A percentile compares a stretch with the other conserved stretches of the same genome.
phyloP scores from a whole-genome alignment of 257 asterid genomes.

The Solanum pennellii region DNA sequence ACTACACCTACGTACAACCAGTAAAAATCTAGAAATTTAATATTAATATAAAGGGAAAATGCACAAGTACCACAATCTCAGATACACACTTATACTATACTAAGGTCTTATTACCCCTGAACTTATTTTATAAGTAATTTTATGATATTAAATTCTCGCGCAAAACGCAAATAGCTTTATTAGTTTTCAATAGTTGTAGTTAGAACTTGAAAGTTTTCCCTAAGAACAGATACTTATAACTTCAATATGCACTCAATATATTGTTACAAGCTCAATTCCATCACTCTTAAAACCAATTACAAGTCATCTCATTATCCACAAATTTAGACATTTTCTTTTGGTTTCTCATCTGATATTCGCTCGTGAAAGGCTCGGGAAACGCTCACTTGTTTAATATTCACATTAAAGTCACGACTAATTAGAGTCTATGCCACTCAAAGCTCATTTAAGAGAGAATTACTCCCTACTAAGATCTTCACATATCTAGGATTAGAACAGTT shows the following conservation, averaged over 20 bases:
- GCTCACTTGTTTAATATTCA: not conserved
- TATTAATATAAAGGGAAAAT: no score
- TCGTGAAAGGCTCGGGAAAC: not conserved
- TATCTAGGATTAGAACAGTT: rapidly evolving
- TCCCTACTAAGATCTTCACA: not conserved
- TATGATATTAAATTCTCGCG: no score
- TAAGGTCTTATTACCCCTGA: no score
- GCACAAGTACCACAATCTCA: no score
- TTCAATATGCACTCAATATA: not conserved
- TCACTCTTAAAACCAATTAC: not conserved
- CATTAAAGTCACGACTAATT: not conserved
- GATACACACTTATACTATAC: no score
- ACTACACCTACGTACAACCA: no score
- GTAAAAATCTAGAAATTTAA: no score
- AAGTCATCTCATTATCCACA: not conserved
- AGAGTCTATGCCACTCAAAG: rapidly evolving
- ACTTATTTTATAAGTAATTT: no score
- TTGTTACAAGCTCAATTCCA: not conserved
- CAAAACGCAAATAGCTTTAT: no score
- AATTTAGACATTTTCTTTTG: not conserved
- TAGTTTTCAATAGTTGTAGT: no score
- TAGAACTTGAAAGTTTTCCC: not conserved
- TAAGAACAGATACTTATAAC: not conserved
- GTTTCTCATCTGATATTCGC: not conserved
- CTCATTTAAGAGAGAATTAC: not conserved